Base-by-base conservation (phyloP, 139 green algal genomes). In the Asterochloris sp. region DNA sequence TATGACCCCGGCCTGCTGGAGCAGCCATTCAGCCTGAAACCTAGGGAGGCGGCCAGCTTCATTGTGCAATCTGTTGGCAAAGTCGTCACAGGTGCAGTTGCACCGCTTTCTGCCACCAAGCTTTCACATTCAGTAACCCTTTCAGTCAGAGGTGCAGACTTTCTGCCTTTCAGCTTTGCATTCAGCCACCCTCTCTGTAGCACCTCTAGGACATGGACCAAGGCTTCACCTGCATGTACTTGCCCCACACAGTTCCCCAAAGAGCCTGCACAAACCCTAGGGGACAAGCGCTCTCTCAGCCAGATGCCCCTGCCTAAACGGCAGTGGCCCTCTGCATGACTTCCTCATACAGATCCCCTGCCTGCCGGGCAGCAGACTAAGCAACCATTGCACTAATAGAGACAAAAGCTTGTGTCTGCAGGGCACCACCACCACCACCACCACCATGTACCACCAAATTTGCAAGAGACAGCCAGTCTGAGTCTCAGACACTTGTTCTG, bases 21-120 rank as follows among this genome's bases (percentile, higher is more conserved):
- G 47, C 68, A 71, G 24, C 69, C 79, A 27, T 54, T 79, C 62
- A 64, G 74, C 15, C 62, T 90, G 15, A 78, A 60, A 2, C 74
- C 80, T 27, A 38, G 47, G 14, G 88, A 91, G 75, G 88, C 84
- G 13, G 88, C 79, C 0, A 73, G 19, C 21, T 91, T 87, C 54
- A 83, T 78, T 0, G 23, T 78, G 13, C 61, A 60, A 73, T 38
- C 68, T 54, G 80, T 91, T 11, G 81, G 64, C 11, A 82, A 86
- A 26, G 84, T 80, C 2, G 62, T 90, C 64, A 62, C 81, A 69
- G 80, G 78, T 54, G 78, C 38, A 54, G 38, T 54, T 54, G 38
- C 38, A 54, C 38, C 38, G 2, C 38, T 54, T 54, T 6, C 38
- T 54, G 38, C 38, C 38, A 54, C 6, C 38, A 85, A 28, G 24